A percentile compares a stretch with the other conserved stretches of the same genome.
These are phyloP conservation scores for Thymus quinquecostatus DNA, from an alignment of 257 asterid species.

Conservation along the genomic window DNA sequence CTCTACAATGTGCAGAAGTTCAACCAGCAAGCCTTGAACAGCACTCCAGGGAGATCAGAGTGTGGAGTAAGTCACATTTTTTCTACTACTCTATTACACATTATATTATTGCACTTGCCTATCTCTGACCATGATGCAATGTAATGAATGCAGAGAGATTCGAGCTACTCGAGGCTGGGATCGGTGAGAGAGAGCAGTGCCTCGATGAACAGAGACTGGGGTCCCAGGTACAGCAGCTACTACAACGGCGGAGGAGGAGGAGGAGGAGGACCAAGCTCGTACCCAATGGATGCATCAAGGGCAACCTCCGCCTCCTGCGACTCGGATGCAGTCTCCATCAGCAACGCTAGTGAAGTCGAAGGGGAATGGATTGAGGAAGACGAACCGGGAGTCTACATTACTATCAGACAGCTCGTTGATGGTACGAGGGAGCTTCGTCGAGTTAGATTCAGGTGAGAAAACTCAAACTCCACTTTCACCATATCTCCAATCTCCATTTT, in stretches of 20 bases:
- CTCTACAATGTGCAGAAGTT: conserved; percentile 80
- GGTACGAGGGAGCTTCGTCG: conserved; percentile 94
- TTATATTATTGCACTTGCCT: background rate
- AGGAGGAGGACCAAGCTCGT: conserved; percentile 35
- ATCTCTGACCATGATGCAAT: too few relatives aligned
- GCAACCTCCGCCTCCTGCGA: conserved; percentile 77
- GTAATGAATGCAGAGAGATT: conserved; percentile 70
- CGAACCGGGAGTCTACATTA: conserved; percentile 85
- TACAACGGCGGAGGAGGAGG: conserved; percentile 35
- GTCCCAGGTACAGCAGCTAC: conserved; percentile 36
- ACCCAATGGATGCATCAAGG: conserved; percentile 68
- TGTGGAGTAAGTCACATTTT: conserved; percentile 64
- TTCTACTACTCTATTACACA: too few relatives aligned
- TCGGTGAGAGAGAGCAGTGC: conserved; percentile 76
- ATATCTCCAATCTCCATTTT: background rate
- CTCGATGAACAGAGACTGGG: conserved; percentile 42
- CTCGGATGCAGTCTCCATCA: conserved; percentile 76
- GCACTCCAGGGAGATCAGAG: conserved; percentile 77
- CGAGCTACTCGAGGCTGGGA: conserved; percentile 73
- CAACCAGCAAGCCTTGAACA: conserved; percentile 64
- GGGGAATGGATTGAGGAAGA: conserved; percentile 94
- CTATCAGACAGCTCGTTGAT: conserved; percentile 84
- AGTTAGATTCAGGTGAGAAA: conserved; percentile 82
- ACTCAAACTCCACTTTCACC: background rate
- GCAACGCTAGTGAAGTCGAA: conserved; percentile 89